phyloP scores from a whole-genome alignment of 1,284 basidiomycete species.

The Waitea zeae region DNA sequence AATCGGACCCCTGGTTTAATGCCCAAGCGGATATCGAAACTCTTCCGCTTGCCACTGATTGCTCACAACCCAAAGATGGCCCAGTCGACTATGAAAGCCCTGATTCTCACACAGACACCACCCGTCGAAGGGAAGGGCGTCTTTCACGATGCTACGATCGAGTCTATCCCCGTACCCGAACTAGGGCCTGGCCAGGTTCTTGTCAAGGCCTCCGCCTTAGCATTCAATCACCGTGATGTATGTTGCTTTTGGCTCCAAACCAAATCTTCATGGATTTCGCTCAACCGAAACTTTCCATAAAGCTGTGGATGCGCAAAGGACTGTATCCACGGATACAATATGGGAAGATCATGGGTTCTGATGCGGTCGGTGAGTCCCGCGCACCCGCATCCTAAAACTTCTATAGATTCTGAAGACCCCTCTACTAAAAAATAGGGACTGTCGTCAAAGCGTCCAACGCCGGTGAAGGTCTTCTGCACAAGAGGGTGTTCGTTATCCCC shows the following conservation, averaged over 20 bases:
- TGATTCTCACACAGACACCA: constrained; percentile 25
- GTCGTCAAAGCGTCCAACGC: too few species aligned
- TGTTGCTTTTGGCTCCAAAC: constrained; percentile 10
- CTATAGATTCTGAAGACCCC: too few species aligned
- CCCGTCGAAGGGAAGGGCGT: constrained; percentile 14
- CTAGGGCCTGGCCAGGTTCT: constrained; percentile 40
- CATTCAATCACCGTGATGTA: constrained; percentile 73
- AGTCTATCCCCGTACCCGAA: constrained; percentile 26
- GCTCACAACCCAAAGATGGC: too few species aligned
- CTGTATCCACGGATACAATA: constrained; percentile 49
- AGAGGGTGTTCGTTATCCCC: constrained; percentile 60
- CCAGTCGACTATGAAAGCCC: constrained; percentile 14
- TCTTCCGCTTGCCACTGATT: too few species aligned
- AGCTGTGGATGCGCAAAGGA: constrained; percentile 64
- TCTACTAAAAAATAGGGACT: too few species aligned
- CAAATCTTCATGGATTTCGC: not conserved
- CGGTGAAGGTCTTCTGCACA: too few species aligned
- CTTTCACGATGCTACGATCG: constrained; percentile 35
- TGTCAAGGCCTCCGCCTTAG: constrained; percentile 47
- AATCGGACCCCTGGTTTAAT: too few species aligned
- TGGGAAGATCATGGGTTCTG: constrained; percentile 50
- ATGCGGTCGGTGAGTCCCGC: constrained; percentile 45
- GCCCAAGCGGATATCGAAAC: too few species aligned
- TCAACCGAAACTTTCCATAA: constrained; percentile 1
- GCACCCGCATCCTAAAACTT: too few species aligned